Percentiles rank a stretch among this genome's conserved stretches.
These are phyloP conservation scores for Exophiala spinifera DNA, from an alignment of 2,329 filamentous ascomycete species.

Conservation along the genomic window DNA sequence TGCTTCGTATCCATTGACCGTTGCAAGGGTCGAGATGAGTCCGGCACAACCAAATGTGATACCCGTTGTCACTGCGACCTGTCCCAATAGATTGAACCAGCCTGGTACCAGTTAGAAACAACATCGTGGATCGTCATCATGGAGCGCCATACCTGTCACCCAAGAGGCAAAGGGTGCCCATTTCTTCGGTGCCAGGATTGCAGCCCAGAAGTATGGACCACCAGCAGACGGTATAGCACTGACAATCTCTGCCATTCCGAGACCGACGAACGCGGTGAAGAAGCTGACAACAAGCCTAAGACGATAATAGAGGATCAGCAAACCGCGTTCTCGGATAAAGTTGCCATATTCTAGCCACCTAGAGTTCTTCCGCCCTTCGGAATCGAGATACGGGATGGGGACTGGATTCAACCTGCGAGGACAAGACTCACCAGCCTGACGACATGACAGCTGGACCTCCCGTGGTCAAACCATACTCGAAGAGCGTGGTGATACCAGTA, in stretches of 20 bases:
- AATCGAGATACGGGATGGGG: background rate
- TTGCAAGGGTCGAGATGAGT: constrained; percentile 46
- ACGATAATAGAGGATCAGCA: background rate
- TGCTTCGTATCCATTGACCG: constrained; percentile 44
- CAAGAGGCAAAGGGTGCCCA: constrained; percentile 41
- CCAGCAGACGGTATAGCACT: constrained; percentile 58
- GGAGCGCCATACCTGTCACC: background rate
- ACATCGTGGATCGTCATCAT: background rate
- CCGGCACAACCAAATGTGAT: constrained; percentile 48
- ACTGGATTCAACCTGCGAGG: background rate
- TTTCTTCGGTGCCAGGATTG: constrained; percentile 52
- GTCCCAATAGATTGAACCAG: constrained; percentile 50
- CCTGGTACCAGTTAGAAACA: constrained; percentile 43
- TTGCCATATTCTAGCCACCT: no score
- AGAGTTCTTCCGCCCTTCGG: no score
- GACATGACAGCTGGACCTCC: constrained; percentile 57
- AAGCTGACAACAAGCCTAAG: background rate
- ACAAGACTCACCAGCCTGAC: constrained; percentile 46
- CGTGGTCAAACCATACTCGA: constrained; percentile 55
- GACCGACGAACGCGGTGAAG: constrained; percentile 55
- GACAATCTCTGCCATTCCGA: constrained; percentile 59
- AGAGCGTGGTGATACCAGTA: constrained; percentile 58
- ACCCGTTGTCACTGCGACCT: constrained; percentile 50
- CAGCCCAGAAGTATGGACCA: constrained; percentile 61
- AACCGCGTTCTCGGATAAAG: no score